Base-by-base conservation (phyloP, 1,284 basidiomycete species). In the Cryptococcus jaspeensis region DNA sequence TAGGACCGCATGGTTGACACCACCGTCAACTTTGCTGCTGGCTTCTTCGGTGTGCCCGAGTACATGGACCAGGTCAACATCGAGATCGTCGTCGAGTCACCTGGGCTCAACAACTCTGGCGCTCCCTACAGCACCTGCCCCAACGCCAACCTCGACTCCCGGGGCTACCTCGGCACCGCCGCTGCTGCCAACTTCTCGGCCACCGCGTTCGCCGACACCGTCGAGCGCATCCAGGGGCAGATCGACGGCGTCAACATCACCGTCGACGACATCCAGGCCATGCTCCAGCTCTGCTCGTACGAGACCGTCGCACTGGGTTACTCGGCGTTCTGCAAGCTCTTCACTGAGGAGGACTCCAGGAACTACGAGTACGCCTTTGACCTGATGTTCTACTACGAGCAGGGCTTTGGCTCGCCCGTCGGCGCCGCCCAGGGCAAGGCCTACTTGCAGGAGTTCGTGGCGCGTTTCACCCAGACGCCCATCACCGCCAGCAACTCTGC, bases 301-400 rank as follows among this genome's bases (percentile, higher is more conserved):
- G 90, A 93, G 86, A 95, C 92, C 3, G 90, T 93, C 40, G 88
- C 91, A 0, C 81, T 95, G 15, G 93, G 92, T 2, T 93, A 89
- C 70, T 91, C 88, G 28, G 87, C 85, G 63, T 96, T 95, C 78
- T 97, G 94, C 67, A 84, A 84, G 50, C 80, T 97, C 1, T 97
- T 97, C 77, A 92, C 89, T 0, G 81, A 88, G 69, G 86, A 90
- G 45, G 92, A 96, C 73, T 72, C 91, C 87, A 83, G 87, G 65
- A 90, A 89, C 12, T 94, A 90, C 73, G 84, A 91, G 72, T 94
- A 93, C 60, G 47, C 88, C 5, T 93, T 89, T 50, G 77, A 80
- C 58, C 50, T 71, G 12, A 28, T 40, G 15, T 74, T 78, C 66
- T 86, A 85, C 83, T 88, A 91, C 67, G 83, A 85, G 68, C 88